These are phyloP conservation scores for Aspergillus sp. DNA, from an alignment of 2,329 filamentous ascomycete genomes.

Conservation along the genomic window DNA sequence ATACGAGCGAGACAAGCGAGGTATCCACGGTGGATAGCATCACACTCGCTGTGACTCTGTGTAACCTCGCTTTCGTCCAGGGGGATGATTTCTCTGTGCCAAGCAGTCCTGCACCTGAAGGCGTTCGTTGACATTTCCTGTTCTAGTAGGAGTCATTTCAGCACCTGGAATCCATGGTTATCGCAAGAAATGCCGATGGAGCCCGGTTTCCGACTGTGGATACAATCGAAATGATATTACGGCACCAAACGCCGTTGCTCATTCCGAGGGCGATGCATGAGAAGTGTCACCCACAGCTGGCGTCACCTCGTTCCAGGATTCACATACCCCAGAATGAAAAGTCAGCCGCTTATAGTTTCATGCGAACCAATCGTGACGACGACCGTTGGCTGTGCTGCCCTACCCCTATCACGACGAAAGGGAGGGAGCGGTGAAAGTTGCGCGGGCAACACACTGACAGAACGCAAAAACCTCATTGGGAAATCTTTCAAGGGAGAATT, in stretches of 20 bases:
- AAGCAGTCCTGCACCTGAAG: neutral
- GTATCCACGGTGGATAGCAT: neutral
- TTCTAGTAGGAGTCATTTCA: neutral
- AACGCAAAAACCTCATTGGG: neutral
- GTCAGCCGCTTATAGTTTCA: neutral
- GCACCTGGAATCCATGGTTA: too few relatives aligned
- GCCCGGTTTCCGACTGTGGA: too few relatives aligned
- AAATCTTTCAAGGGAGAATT: neutral
- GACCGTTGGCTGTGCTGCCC: neutral
- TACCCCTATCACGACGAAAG: conserved; percentile 1
- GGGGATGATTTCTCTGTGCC: neutral
- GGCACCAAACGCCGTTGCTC: too few relatives aligned
- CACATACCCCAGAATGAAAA: conserved; percentile 6
- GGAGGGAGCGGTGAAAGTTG: conserved; percentile 1
- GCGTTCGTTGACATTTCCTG: neutral
- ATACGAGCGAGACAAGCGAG: neutral
- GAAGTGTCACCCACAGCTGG: conserved; percentile 13
- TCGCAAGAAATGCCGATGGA: too few relatives aligned
- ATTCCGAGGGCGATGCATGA: neutral
- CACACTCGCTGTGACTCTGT: neutral
- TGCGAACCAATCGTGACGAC: neutral
- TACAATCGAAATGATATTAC: too few relatives aligned
- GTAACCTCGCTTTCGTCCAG: neutral
- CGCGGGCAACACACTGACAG: neutral
- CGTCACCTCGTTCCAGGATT: conserved; percentile 11